phyloP scores from a whole-genome alignment of 2,329 filamentous ascomycete species.

The Leptographium procerum region DNA sequence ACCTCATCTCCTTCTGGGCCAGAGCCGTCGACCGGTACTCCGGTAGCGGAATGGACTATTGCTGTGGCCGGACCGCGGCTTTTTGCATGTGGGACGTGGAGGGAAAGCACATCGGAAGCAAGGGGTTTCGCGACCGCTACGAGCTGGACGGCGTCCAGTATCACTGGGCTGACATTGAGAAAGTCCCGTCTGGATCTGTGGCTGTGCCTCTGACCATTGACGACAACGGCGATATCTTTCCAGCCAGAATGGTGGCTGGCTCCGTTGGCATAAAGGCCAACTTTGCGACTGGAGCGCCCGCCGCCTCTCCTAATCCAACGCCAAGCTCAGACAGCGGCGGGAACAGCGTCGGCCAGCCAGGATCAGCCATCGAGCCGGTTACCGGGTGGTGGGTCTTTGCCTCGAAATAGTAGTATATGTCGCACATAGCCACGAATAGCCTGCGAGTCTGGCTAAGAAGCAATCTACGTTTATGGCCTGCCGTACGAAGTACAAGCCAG shows the following conservation, averaged over 20 bases:
- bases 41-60: conserved; percentile 18
- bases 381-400: neutral
- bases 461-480: too few relatives aligned
- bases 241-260: conserved; percentile 5
- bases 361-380: neutral
- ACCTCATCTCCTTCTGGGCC: conserved; percentile 18
- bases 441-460: too few relatives aligned
- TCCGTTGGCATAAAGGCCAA: conserved; percentile 4
- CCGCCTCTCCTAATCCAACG: neutral
- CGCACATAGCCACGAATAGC: too few relatives aligned
- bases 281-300: neutral
- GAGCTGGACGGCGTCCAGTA: neutral
- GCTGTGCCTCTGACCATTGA: conserved; percentile 3
- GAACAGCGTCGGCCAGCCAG: neutral
- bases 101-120: conserved; percentile 5
- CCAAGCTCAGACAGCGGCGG: neutral
- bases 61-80: conserved; percentile 21
- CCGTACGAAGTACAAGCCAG: too few relatives aligned
- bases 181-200: neutral
- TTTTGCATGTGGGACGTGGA: conserved; percentile 23
- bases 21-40: conserved; percentile 17
- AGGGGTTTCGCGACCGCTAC: neutral
- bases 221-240: neutral
- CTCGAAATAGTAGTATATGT: neutral
- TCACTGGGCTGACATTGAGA: neutral